Evolutionary conservation across 1,284 basidiomycete species (phyloP), one percentile per base, ranked within the genome.

Genomic region (Leucoagaricus sp.): DNA sequence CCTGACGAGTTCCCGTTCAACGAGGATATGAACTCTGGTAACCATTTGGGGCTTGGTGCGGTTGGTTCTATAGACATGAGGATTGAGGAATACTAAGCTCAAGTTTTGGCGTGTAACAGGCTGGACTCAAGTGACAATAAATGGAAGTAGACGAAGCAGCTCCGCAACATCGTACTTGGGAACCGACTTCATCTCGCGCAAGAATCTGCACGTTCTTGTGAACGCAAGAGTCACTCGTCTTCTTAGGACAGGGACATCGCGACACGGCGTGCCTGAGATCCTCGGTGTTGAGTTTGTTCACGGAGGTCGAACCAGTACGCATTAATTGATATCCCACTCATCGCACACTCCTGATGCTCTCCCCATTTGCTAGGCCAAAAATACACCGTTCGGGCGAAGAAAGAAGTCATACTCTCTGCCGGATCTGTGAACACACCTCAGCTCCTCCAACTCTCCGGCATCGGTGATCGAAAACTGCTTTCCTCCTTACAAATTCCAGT

Each of bases 201-300:
- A 60, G 8, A 79, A 77, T 57, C 57, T 79, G 8, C 67, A 74
- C 53, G 64, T 79, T 28, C 61, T 77, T 2, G 55, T 76, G 12
- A 65, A 74, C 34, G 69, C 72, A 4, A 68, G 66, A 29, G 75
- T 73, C 5, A 72, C 71, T 0, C 49, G 54, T 2, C 4, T 59
- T 1, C 8, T 53, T 7, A 23, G 26, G 3, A 46, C 44, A 0
- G 42, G 34, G 34, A 34, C 26, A 64, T 67, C 45, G 13, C 21
- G 15, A 47, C 75, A 2, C 21, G 71, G 12, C 60, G 63, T 15
- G 62, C 65, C 13, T 58, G 62, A 28, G 48, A 17, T 15, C 33
- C 48, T 15, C 28, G 57, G 2, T 54, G 57, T 21, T 3, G 67
- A 72, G 44, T 64, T 72, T 46, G 64, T 62, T 17, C 55, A 62